Evolutionary conservation across 2,329 filamentous ascomycete species (phyloP), one percentile per base, ranked within the genome.

Genomic region (Diaporthe batatas): DNA sequence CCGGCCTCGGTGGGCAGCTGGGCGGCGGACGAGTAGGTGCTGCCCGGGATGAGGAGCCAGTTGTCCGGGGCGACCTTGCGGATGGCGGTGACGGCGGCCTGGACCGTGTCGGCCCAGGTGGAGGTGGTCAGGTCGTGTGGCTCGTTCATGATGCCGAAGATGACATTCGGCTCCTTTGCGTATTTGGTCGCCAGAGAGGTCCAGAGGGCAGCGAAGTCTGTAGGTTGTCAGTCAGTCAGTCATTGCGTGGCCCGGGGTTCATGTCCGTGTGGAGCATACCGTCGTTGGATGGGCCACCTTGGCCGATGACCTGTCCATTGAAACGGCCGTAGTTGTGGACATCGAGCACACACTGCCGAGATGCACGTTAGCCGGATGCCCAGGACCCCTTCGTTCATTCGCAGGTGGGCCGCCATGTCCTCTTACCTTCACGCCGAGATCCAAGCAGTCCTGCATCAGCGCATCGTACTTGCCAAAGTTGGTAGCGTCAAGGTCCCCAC

Each of bases 131-230:
- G 79, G 62, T 89, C 87, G 78, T 91, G 89, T 3, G 91, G 91
- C 81, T 90, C 91, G 80, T 92, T 93, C 90, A 92, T 92, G 57
- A 92, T 78, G 4, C 90, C 90, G 75, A 92, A 91, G 7, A 87
- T 84, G 51, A 92, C 81, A 71, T 87, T 89, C 39, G 84, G 79
- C 55, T 89, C 81, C 6, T 77, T 76, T 23, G 83, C 84, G 80
- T 92, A 92, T 77, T 89, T 88, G 0, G 80, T 82, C 1, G 91
- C 90, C 10, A 90, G 79, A 67, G 88, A 84, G 2, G 77, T 79
- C 90, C 90, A 92, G 3, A 92, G 79, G 44, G 82, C 82, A 6
- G 84, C 86, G 76, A 92, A 98, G 16, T 89, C 81, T 14, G 29
- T 2, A 36, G 3, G n/a, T 12, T 11, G 34, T 36, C 1, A 29